Evolutionary conservation across 2,329 filamentous ascomycete species (phyloP).

Genomic region (Talaromyces funiculosus): DNA sequence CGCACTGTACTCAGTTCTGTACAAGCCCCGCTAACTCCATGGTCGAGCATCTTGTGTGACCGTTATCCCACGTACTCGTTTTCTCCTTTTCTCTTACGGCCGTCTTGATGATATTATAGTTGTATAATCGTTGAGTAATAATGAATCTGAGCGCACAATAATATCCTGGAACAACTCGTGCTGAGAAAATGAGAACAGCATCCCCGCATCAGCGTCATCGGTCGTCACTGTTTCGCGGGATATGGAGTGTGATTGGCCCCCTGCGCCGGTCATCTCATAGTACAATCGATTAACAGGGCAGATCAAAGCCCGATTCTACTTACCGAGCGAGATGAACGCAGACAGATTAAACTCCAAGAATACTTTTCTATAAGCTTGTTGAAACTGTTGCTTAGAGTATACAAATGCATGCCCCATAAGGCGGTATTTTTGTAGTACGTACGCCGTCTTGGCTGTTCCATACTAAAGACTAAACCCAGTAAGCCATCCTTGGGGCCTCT

Average conservation of each 20-base stretch:
- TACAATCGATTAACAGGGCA: background rate
- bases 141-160: background rate
- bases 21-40: background rate
- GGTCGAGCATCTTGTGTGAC: background rate
- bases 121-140: constrained; percentile 2
- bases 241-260: background rate
- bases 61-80: background rate
- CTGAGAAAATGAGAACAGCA: background rate
- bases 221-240: background rate
- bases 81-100: background rate
- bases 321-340: background rate
- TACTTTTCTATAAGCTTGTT: background rate
- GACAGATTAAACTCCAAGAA: background rate
- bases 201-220: constrained; percentile 8
- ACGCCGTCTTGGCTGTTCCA: background rate
- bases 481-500: background rate
- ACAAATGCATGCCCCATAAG: background rate
- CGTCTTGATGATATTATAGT: background rate
- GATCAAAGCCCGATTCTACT: background rate
- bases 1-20: background rate
- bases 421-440: background rate
- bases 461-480: background rate
- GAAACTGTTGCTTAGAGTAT: background rate
- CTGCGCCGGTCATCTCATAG: background rate
- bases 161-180: background rate